Base-by-base conservation (phyloP, 2,329 filamentous ascomycete species). In the Fusarium sp. region DNA sequence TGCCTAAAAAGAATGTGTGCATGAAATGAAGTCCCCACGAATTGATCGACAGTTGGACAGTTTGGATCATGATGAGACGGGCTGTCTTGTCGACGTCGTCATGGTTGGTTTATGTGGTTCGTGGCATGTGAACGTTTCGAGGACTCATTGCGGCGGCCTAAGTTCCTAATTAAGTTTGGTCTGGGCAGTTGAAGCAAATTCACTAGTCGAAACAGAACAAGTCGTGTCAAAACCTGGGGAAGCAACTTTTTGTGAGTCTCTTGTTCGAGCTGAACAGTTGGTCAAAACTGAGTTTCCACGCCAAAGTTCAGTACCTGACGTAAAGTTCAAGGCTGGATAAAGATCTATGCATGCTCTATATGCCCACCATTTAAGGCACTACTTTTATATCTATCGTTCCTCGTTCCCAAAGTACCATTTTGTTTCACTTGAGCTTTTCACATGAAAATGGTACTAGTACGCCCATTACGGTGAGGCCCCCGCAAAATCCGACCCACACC, bases 151-250 rank as follows among this genome's bases (percentile, higher is more conserved):
- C 64, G 60, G 58, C 75, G 73, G 75, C 60, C 64, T 38, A 67
- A 60, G 62, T 60, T 57, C 75, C 75, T 33, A 72, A 64, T 75
- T 68, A 52, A 73, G 75, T 64, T 59, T 76, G 72, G 75, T 46
- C n/a, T 32, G 25, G 33, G 28, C 19, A 35, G 42, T 33, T 59
- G 50, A 40, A 46, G 70, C 53, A 58, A 56, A 38, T 28, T 50
- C 33, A 19, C 38, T 69, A 65, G 56, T 52, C 42, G 59, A 72
- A 71, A 65, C 60, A 56, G 38, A 38, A 44, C 52, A 54, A 61
- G 68, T 58, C 46, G 58, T 42, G 44, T 60, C 49, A 72, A 69
- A 74, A 75, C 64, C 72, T 67, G 72, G 72, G 72, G 72, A 74
- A 74, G 54, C 52, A 30, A 50, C 50, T 30, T 33, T 30, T 33